Evolutionary conservation across 345 rosid genomes (phyloP).

Genomic region (Pistacia atlantica): DNA sequence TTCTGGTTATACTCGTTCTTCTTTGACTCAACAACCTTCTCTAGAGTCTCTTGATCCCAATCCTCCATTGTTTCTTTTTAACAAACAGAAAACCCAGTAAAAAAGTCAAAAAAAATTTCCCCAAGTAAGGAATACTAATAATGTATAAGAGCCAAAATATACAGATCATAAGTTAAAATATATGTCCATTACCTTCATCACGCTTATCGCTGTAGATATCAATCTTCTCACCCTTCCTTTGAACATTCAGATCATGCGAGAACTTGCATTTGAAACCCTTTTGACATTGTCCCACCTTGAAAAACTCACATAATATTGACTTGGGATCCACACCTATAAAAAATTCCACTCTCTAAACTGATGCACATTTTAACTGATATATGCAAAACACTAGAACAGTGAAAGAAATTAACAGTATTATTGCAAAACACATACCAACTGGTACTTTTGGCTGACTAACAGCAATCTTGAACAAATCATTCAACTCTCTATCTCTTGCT

Average conservation of each 20-base stretch:
- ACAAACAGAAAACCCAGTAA: slow-evolving; percentile 15
- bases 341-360: slow-evolving; percentile 16
- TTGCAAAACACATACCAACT: slow-evolving; percentile 43
- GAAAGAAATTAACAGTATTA: neutral
- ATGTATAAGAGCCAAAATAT: slow-evolving; percentile 1
- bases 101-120: slow-evolving; percentile 3
- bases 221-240: slow-evolving; percentile 97
- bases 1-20: slow-evolving; percentile 82
- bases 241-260: slow-evolving; percentile 92
- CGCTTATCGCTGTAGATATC: slow-evolving; percentile 89
- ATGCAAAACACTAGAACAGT: neutral
- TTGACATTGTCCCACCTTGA: slow-evolving; percentile 84
- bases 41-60: slow-evolving; percentile 95
- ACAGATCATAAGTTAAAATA: neutral
- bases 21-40: slow-evolving; percentile 92
- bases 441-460: slow-evolving; percentile 98
- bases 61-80: slow-evolving; percentile 85
- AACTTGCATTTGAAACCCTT: slow-evolving; percentile 96
- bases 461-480: slow-evolving; percentile 88
- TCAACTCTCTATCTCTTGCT: slow-evolving; percentile 91
- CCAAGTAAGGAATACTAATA: neutral
- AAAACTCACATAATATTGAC: slow-evolving; percentile 89
- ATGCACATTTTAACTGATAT: neutral
- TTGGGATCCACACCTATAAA: slow-evolving; percentile 91
- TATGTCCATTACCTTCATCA: slow-evolving; percentile 55